phyloP scores from a whole-genome alignment of 1,284 basidiomycete species.

The Cutaneotrichosporon cavernicola region DNA sequence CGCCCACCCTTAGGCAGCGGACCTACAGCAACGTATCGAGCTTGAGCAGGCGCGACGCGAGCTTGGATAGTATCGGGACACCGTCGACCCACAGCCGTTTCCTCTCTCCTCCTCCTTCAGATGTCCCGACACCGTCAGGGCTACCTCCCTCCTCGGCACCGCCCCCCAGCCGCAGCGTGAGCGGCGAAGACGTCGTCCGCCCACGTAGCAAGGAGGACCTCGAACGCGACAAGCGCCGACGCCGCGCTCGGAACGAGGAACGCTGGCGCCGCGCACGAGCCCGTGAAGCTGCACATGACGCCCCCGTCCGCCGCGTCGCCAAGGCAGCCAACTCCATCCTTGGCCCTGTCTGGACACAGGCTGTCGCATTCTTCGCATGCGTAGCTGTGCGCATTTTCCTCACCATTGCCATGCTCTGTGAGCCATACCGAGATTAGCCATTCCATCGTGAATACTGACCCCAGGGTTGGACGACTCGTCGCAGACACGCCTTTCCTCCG shows the following conservation, averaged over 20 bases:
- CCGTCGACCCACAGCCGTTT: background rate
- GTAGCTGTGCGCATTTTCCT: constrained; percentile 19
- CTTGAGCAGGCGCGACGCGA: constrained; percentile 5
- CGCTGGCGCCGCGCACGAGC: constrained; percentile 26
- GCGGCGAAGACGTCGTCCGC: constrained; percentile 1
- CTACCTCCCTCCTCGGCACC: background rate
- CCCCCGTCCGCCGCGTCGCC: constrained; percentile 22
- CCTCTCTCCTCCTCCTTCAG: background rate
- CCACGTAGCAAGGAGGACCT: background rate
- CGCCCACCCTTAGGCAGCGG: background rate
- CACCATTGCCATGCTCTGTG: constrained; percentile 18
- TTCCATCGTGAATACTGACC: background rate
- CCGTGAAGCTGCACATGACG: constrained; percentile 27
- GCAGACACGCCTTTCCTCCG: background rate
- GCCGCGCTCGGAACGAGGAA: constrained; percentile 22
- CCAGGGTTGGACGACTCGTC: constrained; percentile 7
- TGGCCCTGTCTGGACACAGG: constrained; percentile 12
- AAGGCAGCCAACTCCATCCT: constrained; percentile 11
- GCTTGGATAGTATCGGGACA: background rate
- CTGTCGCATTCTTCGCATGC: constrained; percentile 1
- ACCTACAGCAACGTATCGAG: constrained; percentile 11
- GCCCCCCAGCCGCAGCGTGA: background rate
- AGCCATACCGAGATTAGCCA: background rate
- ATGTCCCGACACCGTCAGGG: background rate
- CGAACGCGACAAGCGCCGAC: constrained; percentile 18